These are phyloP conservation scores for Kokia cookei DNA, from an alignment of 441 rosid species.

Conservation along the genomic window DNA sequence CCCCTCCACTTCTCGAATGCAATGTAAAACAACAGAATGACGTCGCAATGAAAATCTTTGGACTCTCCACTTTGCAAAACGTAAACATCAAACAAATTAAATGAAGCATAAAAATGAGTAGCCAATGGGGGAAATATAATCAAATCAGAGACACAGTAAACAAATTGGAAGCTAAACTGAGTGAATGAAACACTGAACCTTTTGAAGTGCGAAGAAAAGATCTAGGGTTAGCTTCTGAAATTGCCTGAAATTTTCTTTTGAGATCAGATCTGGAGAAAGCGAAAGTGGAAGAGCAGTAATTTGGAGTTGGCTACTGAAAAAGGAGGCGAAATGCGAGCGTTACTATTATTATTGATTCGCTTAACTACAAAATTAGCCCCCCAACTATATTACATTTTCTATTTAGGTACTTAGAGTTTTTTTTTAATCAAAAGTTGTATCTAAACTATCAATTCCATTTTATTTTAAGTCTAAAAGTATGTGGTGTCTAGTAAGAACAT, in stretches of 20 bases:
- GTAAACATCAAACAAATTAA: not conserved
- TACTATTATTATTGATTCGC: not conserved
- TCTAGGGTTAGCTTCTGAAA: not conserved
- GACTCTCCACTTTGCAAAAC: not conserved
- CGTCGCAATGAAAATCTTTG: not conserved
- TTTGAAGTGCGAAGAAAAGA: not conserved
- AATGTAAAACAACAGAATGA: not conserved
- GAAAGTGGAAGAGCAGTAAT: not conserved
- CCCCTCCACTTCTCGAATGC: not conserved
- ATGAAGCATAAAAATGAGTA: not conserved
- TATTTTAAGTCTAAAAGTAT: too few relatives aligned
- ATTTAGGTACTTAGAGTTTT: too few relatives aligned
- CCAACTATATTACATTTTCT: too few relatives aligned
- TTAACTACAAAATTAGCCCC: too few relatives aligned
- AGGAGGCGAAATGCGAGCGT: not conserved
- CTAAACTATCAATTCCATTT: too few relatives aligned
- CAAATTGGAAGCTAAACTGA: not conserved
- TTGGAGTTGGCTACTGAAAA: not conserved
- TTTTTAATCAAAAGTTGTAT: too few relatives aligned
- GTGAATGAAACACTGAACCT: not conserved
- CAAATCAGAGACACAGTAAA: not conserved
- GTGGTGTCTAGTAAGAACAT: too few relatives aligned
- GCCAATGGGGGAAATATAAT: not conserved
- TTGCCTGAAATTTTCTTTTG: not conserved
- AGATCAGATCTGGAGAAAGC: constrained; percentile 1